phyloP scores from a whole-genome alignment of 805 yeast species.

The Ogataea degrootiae region DNA sequence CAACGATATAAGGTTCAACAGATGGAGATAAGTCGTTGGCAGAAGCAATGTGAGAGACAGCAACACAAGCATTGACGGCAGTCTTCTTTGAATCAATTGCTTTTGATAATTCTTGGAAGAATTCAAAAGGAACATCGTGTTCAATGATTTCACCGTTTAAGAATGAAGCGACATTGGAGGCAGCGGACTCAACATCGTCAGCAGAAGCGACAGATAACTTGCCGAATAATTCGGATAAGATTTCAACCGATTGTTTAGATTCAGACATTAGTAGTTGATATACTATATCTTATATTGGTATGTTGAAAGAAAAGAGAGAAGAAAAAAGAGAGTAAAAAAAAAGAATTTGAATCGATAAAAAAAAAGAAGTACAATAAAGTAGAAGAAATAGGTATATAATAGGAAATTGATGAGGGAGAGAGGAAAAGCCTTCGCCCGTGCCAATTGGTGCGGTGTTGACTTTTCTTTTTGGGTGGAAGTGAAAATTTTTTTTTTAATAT shows the following conservation, averaged over 20 bases:
- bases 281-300: neutral
- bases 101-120: conserved; percentile 72
- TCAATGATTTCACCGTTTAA: conserved; percentile 96
- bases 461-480: neutral
- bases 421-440: neutral
- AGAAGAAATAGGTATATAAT: neutral
- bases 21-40: conserved; percentile 77
- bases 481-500: conserved; percentile 1
- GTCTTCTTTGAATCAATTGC: conserved; percentile 81
- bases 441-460: neutral
- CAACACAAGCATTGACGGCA: conserved; percentile 76
- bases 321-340: neutral
- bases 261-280: conserved; percentile 30
- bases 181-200: conserved; percentile 81
- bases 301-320: neutral
- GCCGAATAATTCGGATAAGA: conserved; percentile 88
- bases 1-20: conserved; percentile 93
- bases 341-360: neutral
- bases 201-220: conserved; percentile 85
- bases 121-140: conserved; percentile 92
- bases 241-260: conserved; percentile 65
- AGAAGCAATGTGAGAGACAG: conserved; percentile 80
- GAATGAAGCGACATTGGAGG: conserved; percentile 86
- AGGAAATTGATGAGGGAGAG: neutral
- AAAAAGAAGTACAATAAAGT: neutral